phyloP scores from a whole-genome alignment of 2,329 filamentous ascomycete species.

The Colletotrichum lindemuthianum region DNA sequence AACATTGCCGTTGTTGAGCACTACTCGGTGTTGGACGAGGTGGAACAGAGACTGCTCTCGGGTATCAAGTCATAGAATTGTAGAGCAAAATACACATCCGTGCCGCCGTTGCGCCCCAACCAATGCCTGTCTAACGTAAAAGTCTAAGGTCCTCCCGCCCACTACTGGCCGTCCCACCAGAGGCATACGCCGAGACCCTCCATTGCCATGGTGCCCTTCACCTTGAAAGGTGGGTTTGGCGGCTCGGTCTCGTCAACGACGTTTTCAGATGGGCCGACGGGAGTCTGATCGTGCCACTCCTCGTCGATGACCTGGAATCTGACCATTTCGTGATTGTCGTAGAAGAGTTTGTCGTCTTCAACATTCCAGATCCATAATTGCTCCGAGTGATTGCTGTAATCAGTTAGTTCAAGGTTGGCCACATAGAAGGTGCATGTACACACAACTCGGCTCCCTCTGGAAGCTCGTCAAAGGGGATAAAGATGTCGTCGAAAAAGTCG shows the following conservation, averaged over 20 bases:
- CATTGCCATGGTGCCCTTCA: slow-evolving; percentile 72
- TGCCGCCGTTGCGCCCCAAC: slow-evolving; percentile 14
- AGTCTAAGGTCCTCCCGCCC: slow-evolving; percentile 7
- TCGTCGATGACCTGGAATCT: slow-evolving; percentile 88
- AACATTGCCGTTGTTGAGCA: slow-evolving; percentile 96
- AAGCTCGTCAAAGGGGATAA: slow-evolving; percentile 78
- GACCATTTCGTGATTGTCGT: slow-evolving; percentile 90
- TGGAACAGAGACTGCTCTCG: slow-evolving; percentile 84
- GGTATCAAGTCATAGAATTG: slow-evolving; percentile 53
- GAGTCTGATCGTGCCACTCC: slow-evolving; percentile 89
- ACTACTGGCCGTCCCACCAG: slow-evolving; percentile 65
- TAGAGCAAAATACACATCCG: slow-evolving; percentile 24
- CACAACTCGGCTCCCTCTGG: slow-evolving; percentile 82
- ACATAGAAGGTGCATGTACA: slow-evolving; percentile 44
- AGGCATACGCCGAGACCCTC: slow-evolving; percentile 70
- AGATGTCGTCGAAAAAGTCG: slow-evolving; percentile 95
- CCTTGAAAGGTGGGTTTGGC: slow-evolving; percentile 76
- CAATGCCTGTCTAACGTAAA: neutral
- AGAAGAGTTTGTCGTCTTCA: slow-evolving; percentile 80
- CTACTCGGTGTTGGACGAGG: slow-evolving; percentile 87
- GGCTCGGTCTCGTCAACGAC: slow-evolving; percentile 69
- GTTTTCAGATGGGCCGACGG: slow-evolving; percentile 65
- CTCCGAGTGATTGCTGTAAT: slow-evolving; percentile 73
- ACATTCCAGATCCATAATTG: slow-evolving; percentile 87
- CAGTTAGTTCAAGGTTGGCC: slow-evolving; percentile 38